Evolutionary conservation across 345 rosid species (phyloP), one percentile per base, ranked within the genome.

Genomic region (Euphorbia pulcherrima): DNA sequence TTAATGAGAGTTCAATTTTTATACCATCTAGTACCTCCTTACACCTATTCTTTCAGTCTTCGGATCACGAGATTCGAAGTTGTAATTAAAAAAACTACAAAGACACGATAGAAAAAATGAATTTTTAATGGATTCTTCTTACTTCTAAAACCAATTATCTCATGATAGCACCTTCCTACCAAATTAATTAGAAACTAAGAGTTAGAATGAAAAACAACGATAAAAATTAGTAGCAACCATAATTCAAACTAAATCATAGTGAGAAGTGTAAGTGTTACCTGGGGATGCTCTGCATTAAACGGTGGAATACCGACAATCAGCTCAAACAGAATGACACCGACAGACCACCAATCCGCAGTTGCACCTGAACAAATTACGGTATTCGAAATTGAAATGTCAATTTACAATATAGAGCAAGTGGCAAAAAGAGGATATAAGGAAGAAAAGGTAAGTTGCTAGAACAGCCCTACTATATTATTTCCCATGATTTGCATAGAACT

Each of bases 331-430:
- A 95, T 83, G 81, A 95, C 81, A 47, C 98, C 99, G 68, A 95
- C 98, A 60, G 99, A 95, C 99, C 99, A 95, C 99, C 99, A 95
- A 87, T 95, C 99, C 6, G 99, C 99, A 67, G 94, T 87, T 78
- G 89, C 85, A 75, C 91, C 99, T 95, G 92, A 75, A 41, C 37
- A 76, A 73, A 65, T 33, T 1, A 53, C 11, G 28, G 62, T 28
- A 11, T 17, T 58, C 20, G 7, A 58, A n/a, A 29, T 58, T 29
- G 21, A 58, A 29, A 58, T 33, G 30, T 16, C 13, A 13, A 29
- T 58, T 30, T 29, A 0, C 20, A 13, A 39, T 39, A 39, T 9
- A n/a, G n/a, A n/a, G n/a, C n/a, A n/a, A 20, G 10, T 52, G 26
- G 21, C 21, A 35, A 13, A n/a, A n/a, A 33, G 37, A 33, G 37